Conservation (phyloP, 1,284 basidiomycete genomes). For the Cryptococcus floricola region DNA sequence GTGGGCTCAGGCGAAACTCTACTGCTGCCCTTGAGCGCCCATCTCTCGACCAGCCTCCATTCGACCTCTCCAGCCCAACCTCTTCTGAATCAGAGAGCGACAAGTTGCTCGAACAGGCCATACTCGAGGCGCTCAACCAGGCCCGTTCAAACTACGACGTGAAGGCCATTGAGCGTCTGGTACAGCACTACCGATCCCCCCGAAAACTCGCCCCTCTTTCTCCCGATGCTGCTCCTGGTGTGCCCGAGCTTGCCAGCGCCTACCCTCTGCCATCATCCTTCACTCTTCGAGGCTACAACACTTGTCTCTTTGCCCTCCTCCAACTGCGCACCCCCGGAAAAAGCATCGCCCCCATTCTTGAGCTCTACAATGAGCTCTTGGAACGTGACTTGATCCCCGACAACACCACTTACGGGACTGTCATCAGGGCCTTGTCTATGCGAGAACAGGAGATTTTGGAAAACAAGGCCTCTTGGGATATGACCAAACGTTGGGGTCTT, state of each 20-base stretch:
- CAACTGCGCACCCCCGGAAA: constrained; percentile 55
- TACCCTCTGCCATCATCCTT: constrained; percentile 34
- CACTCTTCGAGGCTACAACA: constrained; percentile 59
- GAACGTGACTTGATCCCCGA: constrained; percentile 65
- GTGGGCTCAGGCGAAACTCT: constrained; percentile 29
- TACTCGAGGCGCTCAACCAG: constrained; percentile 4
- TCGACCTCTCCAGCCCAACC: neutral
- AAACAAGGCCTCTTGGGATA: constrained; percentile 53
- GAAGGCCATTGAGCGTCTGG: constrained; percentile 5
- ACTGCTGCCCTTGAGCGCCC: constrained; percentile 23
- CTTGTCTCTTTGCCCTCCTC: constrained; percentile 59
- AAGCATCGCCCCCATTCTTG: constrained; percentile 60
- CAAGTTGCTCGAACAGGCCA: constrained; percentile 1
- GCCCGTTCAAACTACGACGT: constrained; percentile 2
- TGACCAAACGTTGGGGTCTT: constrained; percentile 19
- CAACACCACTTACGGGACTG: constrained; percentile 61
- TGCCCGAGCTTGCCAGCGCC: constrained; percentile 18
- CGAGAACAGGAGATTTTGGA: constrained; percentile 67
- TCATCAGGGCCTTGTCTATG: constrained; percentile 66
- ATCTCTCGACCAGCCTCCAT: constrained; percentile 11
- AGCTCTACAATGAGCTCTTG: constrained; percentile 73
- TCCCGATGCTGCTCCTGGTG: constrained; percentile 4
- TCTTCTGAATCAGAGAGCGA: constrained; percentile 3
- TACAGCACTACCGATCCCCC: constrained; percentile 30
- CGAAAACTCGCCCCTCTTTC: constrained; percentile 11